phyloP scores from a whole-genome alignment of 495 filamentous ascomycete species.

The Xylaria flabelliformis region DNA sequence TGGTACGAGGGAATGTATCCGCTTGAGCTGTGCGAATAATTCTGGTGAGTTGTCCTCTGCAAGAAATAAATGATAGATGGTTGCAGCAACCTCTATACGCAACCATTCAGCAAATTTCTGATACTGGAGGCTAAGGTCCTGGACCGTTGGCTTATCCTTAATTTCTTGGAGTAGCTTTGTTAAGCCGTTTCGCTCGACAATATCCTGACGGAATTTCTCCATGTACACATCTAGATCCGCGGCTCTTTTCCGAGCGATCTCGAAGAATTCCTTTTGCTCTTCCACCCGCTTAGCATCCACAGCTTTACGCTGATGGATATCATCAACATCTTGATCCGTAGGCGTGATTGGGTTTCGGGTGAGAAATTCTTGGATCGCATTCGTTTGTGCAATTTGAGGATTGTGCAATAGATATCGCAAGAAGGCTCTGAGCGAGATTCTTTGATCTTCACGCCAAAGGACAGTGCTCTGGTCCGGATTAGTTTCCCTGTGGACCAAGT shows the following conservation, averaged over 20 bases:
- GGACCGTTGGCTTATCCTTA: conserved; percentile 80
- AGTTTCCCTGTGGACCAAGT: not conserved
- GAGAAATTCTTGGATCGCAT: conserved; percentile 82
- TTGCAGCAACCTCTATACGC: conserved; percentile 95
- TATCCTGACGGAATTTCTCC: conserved; percentile 78
- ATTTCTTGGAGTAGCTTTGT: conserved; percentile 95
- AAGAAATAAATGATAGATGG: conserved; percentile 95
- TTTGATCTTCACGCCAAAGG: conserved; percentile 87
- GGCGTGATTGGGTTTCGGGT: conserved; percentile 69
- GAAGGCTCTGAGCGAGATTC: conserved; percentile 90
- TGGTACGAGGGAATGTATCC: conserved; percentile 90
- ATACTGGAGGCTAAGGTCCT: conserved; percentile 90
- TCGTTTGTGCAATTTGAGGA: conserved; percentile 78
- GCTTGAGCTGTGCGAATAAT: conserved; percentile 89
- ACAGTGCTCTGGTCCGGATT: conserved; percentile 50
- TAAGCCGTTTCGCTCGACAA: conserved; percentile 74
- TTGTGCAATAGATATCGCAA: conserved; percentile 84
- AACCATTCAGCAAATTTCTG: conserved; percentile 99
- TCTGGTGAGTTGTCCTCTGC: conserved; percentile 98
- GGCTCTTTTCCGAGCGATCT: conserved; percentile 88
- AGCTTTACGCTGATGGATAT: conserved; percentile 77
- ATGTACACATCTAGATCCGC: conserved; percentile 96
- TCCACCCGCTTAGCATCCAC: conserved; percentile 89
- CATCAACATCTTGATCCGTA: conserved; percentile 81
- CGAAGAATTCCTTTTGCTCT: conserved; percentile 93